Conservation (phyloP, 768 basidiomycete genomes). For the Lenzites betulinus region DNA sequence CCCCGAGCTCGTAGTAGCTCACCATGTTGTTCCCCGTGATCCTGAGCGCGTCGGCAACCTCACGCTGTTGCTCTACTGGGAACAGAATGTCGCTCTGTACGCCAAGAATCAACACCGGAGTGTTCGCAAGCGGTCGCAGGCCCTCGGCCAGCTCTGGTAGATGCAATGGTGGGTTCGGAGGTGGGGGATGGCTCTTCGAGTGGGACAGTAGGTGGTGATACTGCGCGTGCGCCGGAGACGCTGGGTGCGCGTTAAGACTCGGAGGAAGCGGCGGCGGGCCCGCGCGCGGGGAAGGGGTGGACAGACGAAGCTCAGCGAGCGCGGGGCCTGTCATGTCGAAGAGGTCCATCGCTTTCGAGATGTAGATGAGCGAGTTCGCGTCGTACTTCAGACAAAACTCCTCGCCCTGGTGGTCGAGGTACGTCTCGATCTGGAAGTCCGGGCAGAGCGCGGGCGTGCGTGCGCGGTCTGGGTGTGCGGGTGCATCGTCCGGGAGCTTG, state of each 20-base stretch:
- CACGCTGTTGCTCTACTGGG: conserved; percentile 95
- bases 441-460: conserved; percentile 82
- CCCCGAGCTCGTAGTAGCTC: conserved; percentile 95
- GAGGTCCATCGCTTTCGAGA: conserved; percentile 99
- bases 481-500: conserved; percentile 37
- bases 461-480: conserved; percentile 6
- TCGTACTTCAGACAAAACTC: conserved; percentile 97
- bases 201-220: conserved; percentile 42
- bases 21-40: conserved; percentile 88
- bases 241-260: conserved; percentile 31
- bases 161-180: conserved; percentile 71
- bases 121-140: conserved; percentile 70
- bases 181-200: conserved; percentile 73
- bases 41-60: conserved; percentile 88
- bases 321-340: conserved; percentile 91
- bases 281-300: conserved; percentile 28
- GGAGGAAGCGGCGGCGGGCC: conserved; percentile 30
- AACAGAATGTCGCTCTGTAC: conserved; percentile 97
- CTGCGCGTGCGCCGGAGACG: conserved; percentile 24
- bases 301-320: conserved; percentile 67
- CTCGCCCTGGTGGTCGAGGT: conserved; percentile 95
- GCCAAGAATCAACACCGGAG: conserved; percentile 84
- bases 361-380: conserved; percentile 97
- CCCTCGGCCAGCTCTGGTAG: conserved; percentile 78
- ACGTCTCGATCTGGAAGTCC: conserved; percentile 98